Evolutionary conservation across 2,329 filamentous ascomycete genomes (phyloP).

Genomic region (Aplosporella prunicola): DNA sequence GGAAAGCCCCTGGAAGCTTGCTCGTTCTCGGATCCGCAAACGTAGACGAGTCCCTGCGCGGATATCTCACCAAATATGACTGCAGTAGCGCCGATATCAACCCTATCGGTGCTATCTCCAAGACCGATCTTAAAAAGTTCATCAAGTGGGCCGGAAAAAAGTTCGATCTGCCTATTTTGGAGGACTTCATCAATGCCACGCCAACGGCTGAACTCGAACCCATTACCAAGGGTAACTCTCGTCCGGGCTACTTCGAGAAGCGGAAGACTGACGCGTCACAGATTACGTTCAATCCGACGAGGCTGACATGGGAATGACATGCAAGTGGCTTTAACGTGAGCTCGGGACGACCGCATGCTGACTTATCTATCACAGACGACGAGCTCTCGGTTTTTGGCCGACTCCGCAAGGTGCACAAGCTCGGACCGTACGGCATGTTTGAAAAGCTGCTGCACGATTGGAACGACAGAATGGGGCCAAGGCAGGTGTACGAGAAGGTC

Average conservation of each 20-base stretch:
- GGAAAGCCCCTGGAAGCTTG: slow-evolving; percentile 47
- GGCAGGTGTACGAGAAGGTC: slow-evolving; percentile 40
- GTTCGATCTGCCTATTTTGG: slow-evolving; percentile 55
- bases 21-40: slow-evolving; percentile 61
- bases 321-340: slow-evolving; percentile 33
- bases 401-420: slow-evolving; percentile 44
- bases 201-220: slow-evolving; percentile 49
- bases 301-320: slow-evolving; percentile 40
- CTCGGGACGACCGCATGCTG: too few relatives aligned
- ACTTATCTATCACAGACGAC: slow-evolving; percentile 26
- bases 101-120: slow-evolving; percentile 53
- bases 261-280: too few relatives aligned
- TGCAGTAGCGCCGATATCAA: slow-evolving; percentile 43
- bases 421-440: slow-evolving; percentile 48
- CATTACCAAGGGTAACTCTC: slow-evolving; percentile 52
- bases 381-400: slow-evolving; percentile 46
- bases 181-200: slow-evolving; percentile 49
- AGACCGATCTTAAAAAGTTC: slow-evolving; percentile 62
- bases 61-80: slow-evolving; percentile 64
- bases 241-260: too few relatives aligned
- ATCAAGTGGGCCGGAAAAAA: slow-evolving; percentile 46
- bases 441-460: slow-evolving; percentile 44
- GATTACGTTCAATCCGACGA: slow-evolving; percentile 52
- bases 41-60: slow-evolving; percentile 45
- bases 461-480: slow-evolving; percentile 30